These are phyloP conservation scores for Aulographum hederae DNA, from an alignment of 2,329 filamentous ascomycete genomes.

Conservation along the genomic window DNA sequence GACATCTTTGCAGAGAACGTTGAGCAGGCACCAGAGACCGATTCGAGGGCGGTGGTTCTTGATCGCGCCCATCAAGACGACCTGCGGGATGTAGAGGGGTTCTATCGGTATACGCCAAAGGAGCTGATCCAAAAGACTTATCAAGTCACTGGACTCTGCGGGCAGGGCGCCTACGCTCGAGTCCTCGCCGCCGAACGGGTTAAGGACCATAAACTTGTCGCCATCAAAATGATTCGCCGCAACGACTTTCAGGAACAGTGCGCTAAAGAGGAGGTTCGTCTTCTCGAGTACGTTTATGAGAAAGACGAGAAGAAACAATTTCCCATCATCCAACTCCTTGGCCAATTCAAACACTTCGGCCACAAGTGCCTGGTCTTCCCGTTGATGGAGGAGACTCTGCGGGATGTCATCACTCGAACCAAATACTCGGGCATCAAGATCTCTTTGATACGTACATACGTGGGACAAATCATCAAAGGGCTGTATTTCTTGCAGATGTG, in stretches of 20 bases:
- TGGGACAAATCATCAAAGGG: slow-evolving; percentile 85
- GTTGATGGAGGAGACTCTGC: slow-evolving; percentile 74
- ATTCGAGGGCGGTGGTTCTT: no score
- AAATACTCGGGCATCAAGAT: slow-evolving; percentile 93
- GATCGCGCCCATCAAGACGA: slow-evolving; percentile 2
- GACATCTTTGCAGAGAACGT: no score
- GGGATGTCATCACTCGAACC: slow-evolving; percentile 84
- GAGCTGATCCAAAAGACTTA: slow-evolving; percentile 82
- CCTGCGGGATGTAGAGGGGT: slow-evolving; percentile 44
- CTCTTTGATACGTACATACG: slow-evolving; percentile 70
- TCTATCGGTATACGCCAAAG: slow-evolving; percentile 86
- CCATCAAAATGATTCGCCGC: slow-evolving; percentile 94
- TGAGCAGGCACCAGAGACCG: no score
- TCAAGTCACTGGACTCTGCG: slow-evolving; percentile 70
- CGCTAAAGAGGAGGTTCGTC: slow-evolving; percentile 85
- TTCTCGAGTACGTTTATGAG: slow-evolving; percentile 70
- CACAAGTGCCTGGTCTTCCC: slow-evolving; percentile 97
- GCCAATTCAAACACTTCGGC: slow-evolving; percentile 81
- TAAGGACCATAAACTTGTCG: slow-evolving; percentile 53
- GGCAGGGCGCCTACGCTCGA: slow-evolving; percentile 90
- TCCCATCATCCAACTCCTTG: slow-evolving; percentile 75
- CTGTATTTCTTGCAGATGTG: slow-evolving; percentile 77
- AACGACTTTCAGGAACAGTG: slow-evolving; percentile 86
- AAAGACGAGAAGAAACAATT: slow-evolving; percentile 79
- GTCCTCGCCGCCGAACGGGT: slow-evolving; percentile 80